A percentile compares a stretch with the other conserved stretches of the same genome.
Conservation (phyloP, 768 basidiomycete species). For the Suillus subluteus region DNA sequence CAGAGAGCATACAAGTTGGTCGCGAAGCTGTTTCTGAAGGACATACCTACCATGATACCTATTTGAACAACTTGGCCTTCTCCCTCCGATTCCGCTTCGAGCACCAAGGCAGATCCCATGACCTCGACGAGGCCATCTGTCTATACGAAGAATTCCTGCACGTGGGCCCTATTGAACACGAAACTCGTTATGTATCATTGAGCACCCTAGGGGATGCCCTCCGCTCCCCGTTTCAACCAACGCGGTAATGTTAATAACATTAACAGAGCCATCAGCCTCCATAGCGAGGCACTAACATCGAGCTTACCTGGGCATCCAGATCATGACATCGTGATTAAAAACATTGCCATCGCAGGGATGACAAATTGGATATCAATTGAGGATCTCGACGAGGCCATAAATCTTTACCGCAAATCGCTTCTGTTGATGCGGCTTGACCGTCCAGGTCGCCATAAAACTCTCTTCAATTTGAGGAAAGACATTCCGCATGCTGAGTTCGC, state of each 20-base stretch:
- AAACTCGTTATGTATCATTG: fast-evolving
- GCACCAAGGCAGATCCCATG: background rate
- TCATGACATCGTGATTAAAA: background rate
- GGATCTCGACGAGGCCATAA: background rate
- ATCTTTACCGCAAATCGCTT: background rate
- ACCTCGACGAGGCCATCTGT: background rate
- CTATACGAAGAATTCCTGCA: background rate
- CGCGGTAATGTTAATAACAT: too few relatives aligned
- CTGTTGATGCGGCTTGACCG: background rate
- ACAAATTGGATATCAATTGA: background rate
- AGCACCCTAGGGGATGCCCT: background rate
- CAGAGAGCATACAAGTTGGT: background rate
- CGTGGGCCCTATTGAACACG: background rate
- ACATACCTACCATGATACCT: fast-evolving
- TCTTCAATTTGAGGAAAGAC: background rate
- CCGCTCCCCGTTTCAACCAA: fast-evolving
- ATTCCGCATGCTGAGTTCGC: background rate
- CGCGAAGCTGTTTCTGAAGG: background rate
- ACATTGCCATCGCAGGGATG: background rate
- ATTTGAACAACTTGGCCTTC: background rate
- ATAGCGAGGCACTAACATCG: background rate
- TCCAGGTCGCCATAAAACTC: background rate
- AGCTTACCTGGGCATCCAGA: fast-evolving
- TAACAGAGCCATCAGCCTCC: too few relatives aligned
- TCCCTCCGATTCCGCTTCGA: background rate